Conservation (phyloP, 2,329 filamentous ascomycete genomes). For the Pestalotiopsis sp. region DNA sequence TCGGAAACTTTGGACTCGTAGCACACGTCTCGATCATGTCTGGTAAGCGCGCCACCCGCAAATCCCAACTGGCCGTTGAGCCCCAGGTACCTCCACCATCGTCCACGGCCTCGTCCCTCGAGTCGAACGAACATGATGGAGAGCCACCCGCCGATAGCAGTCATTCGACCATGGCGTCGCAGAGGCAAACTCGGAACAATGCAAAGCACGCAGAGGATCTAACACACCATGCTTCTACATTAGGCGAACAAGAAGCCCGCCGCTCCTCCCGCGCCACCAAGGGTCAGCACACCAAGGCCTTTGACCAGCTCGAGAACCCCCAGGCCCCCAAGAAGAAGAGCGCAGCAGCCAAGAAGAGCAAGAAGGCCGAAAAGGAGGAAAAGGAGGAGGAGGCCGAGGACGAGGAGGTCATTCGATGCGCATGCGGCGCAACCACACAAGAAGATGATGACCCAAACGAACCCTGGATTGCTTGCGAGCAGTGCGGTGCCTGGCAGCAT, state of each 20-base stretch:
- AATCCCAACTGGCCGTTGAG: slow-evolving; percentile 15
- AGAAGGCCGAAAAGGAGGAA: slow-evolving; percentile 19
- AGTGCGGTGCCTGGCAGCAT: slow-evolving; percentile 93
- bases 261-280: slow-evolving; percentile 96
- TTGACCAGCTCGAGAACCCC: slow-evolving; percentile 70
- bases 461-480: slow-evolving; percentile 95
- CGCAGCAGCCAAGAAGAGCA: slow-evolving; percentile 47
- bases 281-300: slow-evolving; percentile 88
- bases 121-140: slow-evolving; percentile 12
- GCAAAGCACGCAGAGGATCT: slow-evolving; percentile 18
- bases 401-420: slow-evolving; percentile 81
- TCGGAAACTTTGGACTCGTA: background rate
- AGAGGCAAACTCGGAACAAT: background rate
- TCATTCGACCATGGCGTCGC: background rate
- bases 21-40: slow-evolving; percentile 25
- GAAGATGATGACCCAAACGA: slow-evolving; percentile 77
- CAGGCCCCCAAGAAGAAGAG: slow-evolving; percentile 28
- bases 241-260: slow-evolving; percentile 71
- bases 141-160: slow-evolving; percentile 1
- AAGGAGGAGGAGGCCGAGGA: slow-evolving; percentile 55
- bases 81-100: slow-evolving; percentile 1
- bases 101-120: slow-evolving; percentile 10
- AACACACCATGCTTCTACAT: slow-evolving; percentile 19
- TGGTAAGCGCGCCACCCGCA: slow-evolving; percentile 30
- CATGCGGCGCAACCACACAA: slow-evolving; percentile 82